phyloP scores from a whole-genome alignment of 192 early-diverging fungal species.

The Bifiguratus adelaidae region DNA sequence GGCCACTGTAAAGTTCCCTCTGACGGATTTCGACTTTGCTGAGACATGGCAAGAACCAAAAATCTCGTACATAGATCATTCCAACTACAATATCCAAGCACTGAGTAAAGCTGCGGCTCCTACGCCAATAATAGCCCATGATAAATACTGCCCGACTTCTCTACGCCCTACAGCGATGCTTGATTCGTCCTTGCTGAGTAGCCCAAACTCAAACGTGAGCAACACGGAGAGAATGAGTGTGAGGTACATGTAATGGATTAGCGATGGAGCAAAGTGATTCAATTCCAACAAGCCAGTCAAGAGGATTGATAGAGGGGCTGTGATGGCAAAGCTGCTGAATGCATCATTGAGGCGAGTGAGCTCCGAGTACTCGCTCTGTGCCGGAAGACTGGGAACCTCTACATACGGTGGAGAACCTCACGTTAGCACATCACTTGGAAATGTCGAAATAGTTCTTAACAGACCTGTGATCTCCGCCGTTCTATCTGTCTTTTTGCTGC shows the following conservation, averaged over 20 bases:
- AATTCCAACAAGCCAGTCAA: constrained; percentile 6
- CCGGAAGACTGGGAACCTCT: background rate
- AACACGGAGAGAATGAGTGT: background rate
- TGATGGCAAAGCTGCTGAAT: constrained; percentile 3
- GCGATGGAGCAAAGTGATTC: background rate
- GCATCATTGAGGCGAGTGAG: constrained; percentile 4
- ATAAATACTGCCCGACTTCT: background rate
- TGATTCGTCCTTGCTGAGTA: background rate
- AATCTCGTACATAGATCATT: too few relatives aligned
- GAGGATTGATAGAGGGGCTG: constrained; percentile 1
- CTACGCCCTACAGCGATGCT: background rate
- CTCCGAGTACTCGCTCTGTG: background rate
- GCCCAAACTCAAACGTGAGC: background rate
- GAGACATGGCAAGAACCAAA: too few relatives aligned
- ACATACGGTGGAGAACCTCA: background rate
- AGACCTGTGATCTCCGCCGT: background rate
- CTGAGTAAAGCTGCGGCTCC: too few relatives aligned
- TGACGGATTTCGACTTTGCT: too few relatives aligned
- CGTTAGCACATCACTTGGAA: background rate
- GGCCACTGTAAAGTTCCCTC: too few relatives aligned
- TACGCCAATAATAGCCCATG: background rate
- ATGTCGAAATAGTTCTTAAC: background rate
- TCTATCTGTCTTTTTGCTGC: background rate
- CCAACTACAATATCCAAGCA: too few relatives aligned
- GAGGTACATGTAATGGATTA: constrained; percentile 1